Conservation (phyloP, 345 rosid species). For the Citrus cavaleriei region DNA sequence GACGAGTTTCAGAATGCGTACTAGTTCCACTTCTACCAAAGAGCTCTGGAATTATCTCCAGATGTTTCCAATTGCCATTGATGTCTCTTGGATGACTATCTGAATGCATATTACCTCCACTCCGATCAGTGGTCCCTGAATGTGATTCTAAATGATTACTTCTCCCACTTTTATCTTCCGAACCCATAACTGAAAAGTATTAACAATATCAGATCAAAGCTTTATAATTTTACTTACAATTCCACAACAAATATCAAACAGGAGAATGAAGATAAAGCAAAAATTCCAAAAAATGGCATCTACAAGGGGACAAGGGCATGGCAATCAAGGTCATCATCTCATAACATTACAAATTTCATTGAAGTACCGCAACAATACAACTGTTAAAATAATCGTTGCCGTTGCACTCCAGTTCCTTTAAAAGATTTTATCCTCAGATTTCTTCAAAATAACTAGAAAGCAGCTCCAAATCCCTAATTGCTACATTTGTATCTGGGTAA, state of each 20-base stretch:
- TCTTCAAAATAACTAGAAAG: background rate
- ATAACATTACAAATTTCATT: background rate
- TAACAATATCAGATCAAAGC: background rate
- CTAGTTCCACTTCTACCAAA: conserved; percentile 8
- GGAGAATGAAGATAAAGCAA: background rate
- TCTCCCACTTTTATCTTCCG: conserved; percentile 17
- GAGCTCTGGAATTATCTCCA: background rate
- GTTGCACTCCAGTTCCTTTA: background rate
- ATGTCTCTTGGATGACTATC: background rate
- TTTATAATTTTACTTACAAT: background rate
- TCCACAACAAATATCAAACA: background rate
- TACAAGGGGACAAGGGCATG: background rate
- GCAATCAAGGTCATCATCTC: background rate
- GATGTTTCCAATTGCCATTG: background rate
- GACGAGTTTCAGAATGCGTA: conserved; percentile 5
- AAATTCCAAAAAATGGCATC: background rate
- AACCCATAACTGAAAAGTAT: conserved; percentile 40
- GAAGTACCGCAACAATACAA: background rate
- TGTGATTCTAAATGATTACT: conserved; percentile 9
- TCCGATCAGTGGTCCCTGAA: background rate
- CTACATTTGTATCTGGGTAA: background rate
- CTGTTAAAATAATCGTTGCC: background rate
- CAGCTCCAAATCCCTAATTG: background rate
- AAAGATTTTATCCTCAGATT: background rate
- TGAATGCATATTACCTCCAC: conserved; percentile 16